Percentiles rank a stretch among this genome's conserved stretches.
Evolutionary conservation across 345 rosid genomes (phyloP).

Genomic region (Anacardium occidentale): DNA sequence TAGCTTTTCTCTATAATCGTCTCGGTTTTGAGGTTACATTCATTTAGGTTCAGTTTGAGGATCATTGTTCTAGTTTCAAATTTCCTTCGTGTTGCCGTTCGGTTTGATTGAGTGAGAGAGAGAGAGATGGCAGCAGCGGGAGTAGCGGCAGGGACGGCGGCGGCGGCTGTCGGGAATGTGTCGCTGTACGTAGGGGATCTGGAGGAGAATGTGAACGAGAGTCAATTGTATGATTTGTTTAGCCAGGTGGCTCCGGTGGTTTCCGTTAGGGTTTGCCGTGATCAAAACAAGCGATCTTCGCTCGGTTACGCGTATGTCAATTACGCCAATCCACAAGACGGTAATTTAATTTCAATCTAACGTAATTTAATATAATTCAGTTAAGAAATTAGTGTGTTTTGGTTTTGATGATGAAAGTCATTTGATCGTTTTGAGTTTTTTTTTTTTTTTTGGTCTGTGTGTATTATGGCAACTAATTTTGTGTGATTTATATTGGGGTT

Average conservation of each 20-base stretch:
- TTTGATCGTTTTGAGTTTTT: not conserved
- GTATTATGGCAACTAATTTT: too few species aligned
- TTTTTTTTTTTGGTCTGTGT: too few species aligned
- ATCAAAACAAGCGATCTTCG: conserved; percentile 42
- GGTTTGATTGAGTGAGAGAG: not conserved
- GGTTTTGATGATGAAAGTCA: not conserved
- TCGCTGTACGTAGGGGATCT: conserved; percentile 73
- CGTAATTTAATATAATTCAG: not conserved
- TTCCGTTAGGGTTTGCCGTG: conserved; percentile 66
- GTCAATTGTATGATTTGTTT: conserved; percentile 53
- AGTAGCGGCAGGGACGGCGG: conserved; percentile 20
- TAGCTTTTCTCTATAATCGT: conserved; percentile 12
- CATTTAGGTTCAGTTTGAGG: too few species aligned
- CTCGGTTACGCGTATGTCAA: conserved; percentile 73
- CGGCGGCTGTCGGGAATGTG: conserved; percentile 29
- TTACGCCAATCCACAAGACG: conserved; percentile 52
- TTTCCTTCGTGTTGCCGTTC: not conserved
- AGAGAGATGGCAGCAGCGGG: conserved; percentile 26
- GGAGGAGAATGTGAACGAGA: conserved; percentile 47
- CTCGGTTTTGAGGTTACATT: not conserved
- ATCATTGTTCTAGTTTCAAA: not conserved
- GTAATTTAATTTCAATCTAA: conserved; percentile 18
- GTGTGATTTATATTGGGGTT: too few species aligned
- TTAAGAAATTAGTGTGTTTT: not conserved
- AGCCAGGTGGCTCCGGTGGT: conserved; percentile 47